Base-by-base conservation (phyloP, 2,329 filamentous ascomycete species). In the Lachnellula hyalina region DNA sequence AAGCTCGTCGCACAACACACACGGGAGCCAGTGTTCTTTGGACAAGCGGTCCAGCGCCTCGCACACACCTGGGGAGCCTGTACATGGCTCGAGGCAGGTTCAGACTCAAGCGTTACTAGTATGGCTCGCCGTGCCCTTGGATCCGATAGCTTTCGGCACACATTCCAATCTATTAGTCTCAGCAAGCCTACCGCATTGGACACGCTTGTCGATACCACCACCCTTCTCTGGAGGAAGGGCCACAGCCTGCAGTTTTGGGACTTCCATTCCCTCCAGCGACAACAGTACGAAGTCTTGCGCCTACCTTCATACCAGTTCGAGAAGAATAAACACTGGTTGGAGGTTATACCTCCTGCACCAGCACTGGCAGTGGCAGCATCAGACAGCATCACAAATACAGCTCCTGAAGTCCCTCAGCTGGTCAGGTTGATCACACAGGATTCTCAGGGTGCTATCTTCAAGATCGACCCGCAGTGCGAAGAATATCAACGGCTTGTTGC, bases 61-160 rank as follows among this genome's bases (percentile, higher is more conserved):
- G 53, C 55, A 9, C 19, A 52, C 0, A 53, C 57, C 3, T 56
- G 64, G 7, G 54, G 57, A 0, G 17, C 55, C 1, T 64, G 60
- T 21, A 55, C 63, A 8, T 72, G 64, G 64, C 56, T 72, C 2
- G 70, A 72, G 47, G 69, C 68, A 4, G 70, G 70, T 1, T 55
- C 60, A 2, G 51, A 53, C 21, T 60, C 63, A 9, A 32, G 59
- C 5, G 62, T 68, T 35, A 68, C 68, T 1, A 23, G 25, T 12
- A 71, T 75, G 69, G 71, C 68, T 1, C 32, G 47, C 8, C 56
- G 63, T 2, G 68, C 53, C 32, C n/a, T 55, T 17, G 32, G 36
- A 17, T 15, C 19, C 11, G 12, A 15, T 28, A 32, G 23, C 12
- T 34, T 2, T 38, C 41, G 12, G 23, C 11, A 12, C 6, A 32